A percentile compares a stretch with the other conserved stretches of the same genome.
Evolutionary conservation across 2,329 filamentous ascomycete species (phyloP).

Genomic region (Ophioceras dolichostomum): DNA sequence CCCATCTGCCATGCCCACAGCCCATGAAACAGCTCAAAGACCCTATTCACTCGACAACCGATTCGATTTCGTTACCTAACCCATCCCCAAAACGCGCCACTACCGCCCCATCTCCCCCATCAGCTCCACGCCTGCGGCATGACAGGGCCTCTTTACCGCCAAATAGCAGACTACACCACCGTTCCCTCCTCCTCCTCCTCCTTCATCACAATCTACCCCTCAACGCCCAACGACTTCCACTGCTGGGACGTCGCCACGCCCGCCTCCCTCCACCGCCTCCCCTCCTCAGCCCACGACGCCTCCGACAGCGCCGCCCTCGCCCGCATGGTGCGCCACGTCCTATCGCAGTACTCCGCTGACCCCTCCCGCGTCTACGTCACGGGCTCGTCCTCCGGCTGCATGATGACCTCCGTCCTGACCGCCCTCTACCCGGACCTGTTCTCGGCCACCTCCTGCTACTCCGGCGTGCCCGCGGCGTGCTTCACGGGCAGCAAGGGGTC

Average conservation of each 20-base stretch:
- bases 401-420: slow-evolving; percentile 42
- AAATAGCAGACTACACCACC: slow-evolving; percentile 28
- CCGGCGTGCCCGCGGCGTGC: slow-evolving; percentile 43
- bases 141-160: slow-evolving; percentile 28
- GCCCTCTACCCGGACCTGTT: slow-evolving; percentile 44
- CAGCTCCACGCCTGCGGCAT: slow-evolving; percentile 5
- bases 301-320: slow-evolving; percentile 31
- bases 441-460: slow-evolving; percentile 34
- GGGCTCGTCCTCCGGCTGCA: slow-evolving; percentile 33
- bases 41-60: neutral
- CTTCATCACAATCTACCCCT: slow-evolving; percentile 40
- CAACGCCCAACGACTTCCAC: slow-evolving; percentile 26
- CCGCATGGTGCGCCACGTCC: slow-evolving; percentile 39
- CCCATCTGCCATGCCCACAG: too few species aligned
- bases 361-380: slow-evolving; percentile 33
- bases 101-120: too few species aligned
- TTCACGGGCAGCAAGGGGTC: slow-evolving; percentile 17
- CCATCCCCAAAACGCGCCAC: too few species aligned
- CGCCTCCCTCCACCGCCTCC: slow-evolving; percentile 31
- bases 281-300: too few species aligned
- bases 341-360: slow-evolving; percentile 37
- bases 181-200: slow-evolving; percentile 22
- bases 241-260: slow-evolving; percentile 47
- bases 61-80: too few species aligned
- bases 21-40: neutral